Evolutionary conservation across 2,329 filamentous ascomycete species (phyloP).

Genomic region (Penicillium brasilianum): DNA sequence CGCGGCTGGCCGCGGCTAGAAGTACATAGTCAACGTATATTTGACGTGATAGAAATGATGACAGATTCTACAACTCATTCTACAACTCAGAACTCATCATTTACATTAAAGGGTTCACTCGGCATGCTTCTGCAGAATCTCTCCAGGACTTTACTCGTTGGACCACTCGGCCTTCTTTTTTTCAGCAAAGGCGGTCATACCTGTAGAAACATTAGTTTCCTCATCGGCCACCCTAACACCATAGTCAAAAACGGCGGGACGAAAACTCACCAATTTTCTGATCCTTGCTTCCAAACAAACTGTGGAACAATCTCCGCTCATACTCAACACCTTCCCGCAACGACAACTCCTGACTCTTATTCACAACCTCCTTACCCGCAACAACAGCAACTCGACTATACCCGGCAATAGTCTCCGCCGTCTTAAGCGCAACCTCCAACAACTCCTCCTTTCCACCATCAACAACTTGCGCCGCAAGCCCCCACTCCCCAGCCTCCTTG

Average conservation of each 20-base stretch:
- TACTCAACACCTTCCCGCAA: slow-evolving; percentile 91
- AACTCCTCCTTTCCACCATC: slow-evolving; percentile 75
- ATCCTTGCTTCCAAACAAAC: slow-evolving; percentile 89
- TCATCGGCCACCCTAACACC: neutral
- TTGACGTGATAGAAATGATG: slow-evolving; percentile 1
- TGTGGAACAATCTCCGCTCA: slow-evolving; percentile 91
- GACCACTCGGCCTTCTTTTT: slow-evolving; percentile 94
- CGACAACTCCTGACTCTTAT: slow-evolving; percentile 93
- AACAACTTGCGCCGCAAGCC: slow-evolving; percentile 82
- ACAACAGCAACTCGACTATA: slow-evolving; percentile 86
- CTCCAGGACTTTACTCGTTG: slow-evolving; percentile 64
- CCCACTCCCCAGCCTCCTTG: slow-evolving; percentile 85
- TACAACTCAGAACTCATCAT: slow-evolving; percentile 9
- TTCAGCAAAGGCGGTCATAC: slow-evolving; percentile 90
- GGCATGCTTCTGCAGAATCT: neutral
- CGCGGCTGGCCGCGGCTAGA: slow-evolving; percentile 14
- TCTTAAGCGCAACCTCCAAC: slow-evolving; percentile 78
- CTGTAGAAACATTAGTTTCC: slow-evolving; percentile 39
- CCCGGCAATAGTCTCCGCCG: slow-evolving; percentile 85
- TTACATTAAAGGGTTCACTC: neutral
- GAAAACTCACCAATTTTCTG: slow-evolving; percentile 82
- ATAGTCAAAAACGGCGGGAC: neutral
- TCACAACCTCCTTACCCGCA: slow-evolving; percentile 96
- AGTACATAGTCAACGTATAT: slow-evolving; percentile 11
- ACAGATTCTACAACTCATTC: slow-evolving; percentile 15